These are phyloP conservation scores for Dichotomopilus funicola DNA, from an alignment of 2,329 filamentous ascomycete species.

Conservation along the genomic window DNA sequence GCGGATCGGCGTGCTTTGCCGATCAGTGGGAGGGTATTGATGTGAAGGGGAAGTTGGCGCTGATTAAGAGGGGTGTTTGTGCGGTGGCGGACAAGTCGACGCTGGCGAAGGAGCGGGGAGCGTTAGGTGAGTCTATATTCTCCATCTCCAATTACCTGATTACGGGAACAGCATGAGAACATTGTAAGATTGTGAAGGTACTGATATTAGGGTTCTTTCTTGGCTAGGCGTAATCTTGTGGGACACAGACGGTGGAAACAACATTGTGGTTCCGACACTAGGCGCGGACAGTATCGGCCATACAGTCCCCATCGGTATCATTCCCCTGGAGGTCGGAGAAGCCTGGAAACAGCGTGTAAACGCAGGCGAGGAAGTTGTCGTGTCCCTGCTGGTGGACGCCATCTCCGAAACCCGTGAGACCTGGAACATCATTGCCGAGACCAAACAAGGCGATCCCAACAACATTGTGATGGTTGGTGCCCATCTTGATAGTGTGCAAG, in stretches of 20 bases:
- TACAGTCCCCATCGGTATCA: slow-evolving; percentile 23
- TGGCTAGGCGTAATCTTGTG: slow-evolving; percentile 46
- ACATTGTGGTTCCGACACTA: slow-evolving; percentile 42
- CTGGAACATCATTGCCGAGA: slow-evolving; percentile 42
- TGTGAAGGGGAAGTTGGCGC: slow-evolving; percentile 38
- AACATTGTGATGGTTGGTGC: slow-evolving; percentile 39
- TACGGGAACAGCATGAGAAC: too few species aligned
- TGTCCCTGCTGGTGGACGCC: slow-evolving; percentile 32
- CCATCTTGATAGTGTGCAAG: slow-evolving; percentile 39
- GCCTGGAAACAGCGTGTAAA: slow-evolving; percentile 28
- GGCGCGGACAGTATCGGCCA: slow-evolving; percentile 29
- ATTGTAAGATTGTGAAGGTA: neutral
- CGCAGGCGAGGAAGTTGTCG: slow-evolving; percentile 27
- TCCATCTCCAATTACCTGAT: too few species aligned
- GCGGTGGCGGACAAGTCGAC: slow-evolving; percentile 39
- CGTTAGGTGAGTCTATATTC: slow-evolving; percentile 26
- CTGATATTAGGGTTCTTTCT: neutral
- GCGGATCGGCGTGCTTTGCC: slow-evolving; percentile 36
- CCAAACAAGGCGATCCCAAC: slow-evolving; percentile 36
- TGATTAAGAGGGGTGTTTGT: slow-evolving; percentile 40
- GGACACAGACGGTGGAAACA: slow-evolving; percentile 47
- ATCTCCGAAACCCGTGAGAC: slow-evolving; percentile 35
- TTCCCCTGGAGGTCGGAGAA: slow-evolving; percentile 24
- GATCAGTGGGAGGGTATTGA: slow-evolving; percentile 41
- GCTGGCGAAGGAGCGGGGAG: slow-evolving; percentile 38